These are phyloP conservation scores for Pythium inflatum DNA, from an alignment of 352 stramenopile genomes.

Conservation along the genomic window DNA sequence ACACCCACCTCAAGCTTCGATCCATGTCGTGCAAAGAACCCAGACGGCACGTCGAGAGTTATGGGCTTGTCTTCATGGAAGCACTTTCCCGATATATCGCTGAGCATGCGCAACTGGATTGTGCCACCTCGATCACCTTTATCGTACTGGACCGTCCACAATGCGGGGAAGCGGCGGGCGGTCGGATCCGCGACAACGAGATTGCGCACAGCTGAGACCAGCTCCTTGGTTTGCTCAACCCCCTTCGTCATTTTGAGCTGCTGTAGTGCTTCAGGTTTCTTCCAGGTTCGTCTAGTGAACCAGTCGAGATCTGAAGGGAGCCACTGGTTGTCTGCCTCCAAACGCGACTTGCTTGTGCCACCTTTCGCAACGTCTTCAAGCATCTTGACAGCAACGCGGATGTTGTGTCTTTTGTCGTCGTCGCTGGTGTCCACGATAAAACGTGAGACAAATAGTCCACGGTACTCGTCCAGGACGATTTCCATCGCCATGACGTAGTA, in stretches of 20 bases:
- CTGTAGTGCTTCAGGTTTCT: neutral
- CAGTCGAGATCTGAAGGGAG: slow-evolving; percentile 12
- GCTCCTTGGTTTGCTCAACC: neutral
- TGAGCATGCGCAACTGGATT: slow-evolving; percentile 5
- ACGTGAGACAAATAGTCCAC: neutral
- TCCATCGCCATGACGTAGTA: slow-evolving; percentile 24
- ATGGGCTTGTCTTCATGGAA: slow-evolving; percentile 8
- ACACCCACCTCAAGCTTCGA: neutral
- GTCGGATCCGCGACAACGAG: neutral
- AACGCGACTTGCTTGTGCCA: neutral
- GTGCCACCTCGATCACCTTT: neutral
- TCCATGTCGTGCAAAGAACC: neutral
- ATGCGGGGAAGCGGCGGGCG: slow-evolving; percentile 6
- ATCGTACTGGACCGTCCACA: slow-evolving; percentile 15
- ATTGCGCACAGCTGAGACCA: neutral
- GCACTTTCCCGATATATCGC: slow-evolving; percentile 22
- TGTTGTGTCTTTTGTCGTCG: neutral
- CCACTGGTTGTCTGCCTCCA: slow-evolving; percentile 6
- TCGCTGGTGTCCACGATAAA: slow-evolving; percentile 10
- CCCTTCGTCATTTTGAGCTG: neutral
- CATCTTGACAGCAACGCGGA: slow-evolving; percentile 1
- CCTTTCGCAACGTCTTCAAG: neutral
- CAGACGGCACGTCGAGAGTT: neutral
- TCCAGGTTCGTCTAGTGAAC: slow-evolving; percentile 19
- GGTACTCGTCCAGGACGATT: slow-evolving; percentile 15